Evolutionary conservation across 176 grass and related monocot species (phyloP), one percentile per base, ranked within the genome.

Genomic region (Secale cereale): DNA sequence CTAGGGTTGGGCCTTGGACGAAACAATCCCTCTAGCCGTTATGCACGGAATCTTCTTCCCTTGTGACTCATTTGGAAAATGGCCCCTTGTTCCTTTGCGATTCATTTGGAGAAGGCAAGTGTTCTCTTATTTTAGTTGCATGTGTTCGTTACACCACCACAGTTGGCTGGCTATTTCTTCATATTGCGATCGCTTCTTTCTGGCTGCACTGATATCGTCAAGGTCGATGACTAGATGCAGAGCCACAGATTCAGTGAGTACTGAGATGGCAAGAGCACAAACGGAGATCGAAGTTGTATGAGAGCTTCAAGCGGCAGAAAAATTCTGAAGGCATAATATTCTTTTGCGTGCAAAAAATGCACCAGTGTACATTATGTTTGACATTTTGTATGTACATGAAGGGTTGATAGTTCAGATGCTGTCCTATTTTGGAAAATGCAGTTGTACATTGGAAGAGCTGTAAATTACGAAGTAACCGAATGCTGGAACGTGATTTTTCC

Each of bases 1-100:
- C 88, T 95, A 85, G 95, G 93, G 3, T 56, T 93, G 54, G 95
- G 91, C 43, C 80, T 93, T 60, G 93, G 96, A 28, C 90, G 86
- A 72, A 94, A 89, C 86, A 90, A 87, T 19, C 76, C 79, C 28
- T 81, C 82, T 76, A 86, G 92, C 37, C 89, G 89, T 30, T 78
- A 92, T 73, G 65, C 59, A 17, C 72, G 91, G 35, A 88, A 90
- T 16, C 78, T 91, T 87, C 89, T 94, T 69, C 93, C 97, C 33
- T 87, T 92, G 59, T 98, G 89, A 98, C 88, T 82, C 6, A 29
- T 86, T 23, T 81, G 2, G 37, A 81, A 61, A 76, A 59, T 82
- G 54, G 52, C 79, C 81, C 5, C 62, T 87, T 80, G 75, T 90
- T 57, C 88, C 85, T 40, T 76, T 90, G 56, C 87, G 83, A 94